Base-by-base conservation (phyloP, 2,329 filamentous ascomycete genomes). In the Colletotrichum destructivum region DNA sequence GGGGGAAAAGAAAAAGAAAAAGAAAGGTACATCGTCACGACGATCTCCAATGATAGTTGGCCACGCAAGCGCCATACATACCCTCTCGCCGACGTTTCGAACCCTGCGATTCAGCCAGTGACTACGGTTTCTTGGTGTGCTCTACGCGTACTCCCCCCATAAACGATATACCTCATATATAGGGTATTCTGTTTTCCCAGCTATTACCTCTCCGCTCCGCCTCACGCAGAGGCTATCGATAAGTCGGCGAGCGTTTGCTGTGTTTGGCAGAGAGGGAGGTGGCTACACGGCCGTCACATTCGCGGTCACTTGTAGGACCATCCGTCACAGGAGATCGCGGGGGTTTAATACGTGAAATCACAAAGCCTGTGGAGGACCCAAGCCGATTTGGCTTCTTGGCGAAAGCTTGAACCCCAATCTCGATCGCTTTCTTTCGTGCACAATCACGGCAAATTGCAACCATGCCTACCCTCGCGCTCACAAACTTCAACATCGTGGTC, bases 401-500 rank as follows among this genome's bases (percentile, higher is more conserved):
- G 42, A 71, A 74, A 74, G 70, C 75, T 75, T 71, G 64, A 59
- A 44, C 51, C 35, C 4, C 38, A 18, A 9, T 54, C 15, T 31
- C 15, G 4, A 16, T 59, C 62, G 21, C 31, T 15, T 59, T 66
- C 49, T 55, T 51, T 21, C 5, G 35, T 56, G 18, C 51, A 12
- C 21, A 42, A 38, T 55, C 55, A 62, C 68, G 62, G 49, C 61
- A 18, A 60, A 38, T 63, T 66, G 56, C 64, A 71, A 81, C 76
- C 66, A 86, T 86, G 84, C 84, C 84, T 55, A 81, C 80, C 31
- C 71, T 83, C 40, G 80, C 79, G 7, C 56, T 81, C 42, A 72
- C 66, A 51, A 72, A 72, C 80, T 97, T 97, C 86, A 97, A 97
- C 82, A 93, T 96, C 74, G 89, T 95, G 66, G 91, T 94, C 79